Base-by-base conservation (phyloP, 2,329 filamentous ascomycete genomes). In the Botrytis squamosa region DNA sequence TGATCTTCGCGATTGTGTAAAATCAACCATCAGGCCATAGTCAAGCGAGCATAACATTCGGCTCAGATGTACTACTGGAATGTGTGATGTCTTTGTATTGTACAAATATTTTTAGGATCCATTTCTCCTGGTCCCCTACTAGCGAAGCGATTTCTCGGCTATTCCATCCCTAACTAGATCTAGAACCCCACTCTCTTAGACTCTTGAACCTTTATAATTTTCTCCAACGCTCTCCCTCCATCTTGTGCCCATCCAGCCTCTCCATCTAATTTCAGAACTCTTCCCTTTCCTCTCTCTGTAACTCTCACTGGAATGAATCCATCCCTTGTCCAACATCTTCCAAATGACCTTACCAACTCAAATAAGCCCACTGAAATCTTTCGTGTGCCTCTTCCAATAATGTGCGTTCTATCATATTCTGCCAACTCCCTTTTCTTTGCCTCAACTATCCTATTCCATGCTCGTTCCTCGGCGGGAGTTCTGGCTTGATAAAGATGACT, bases 171-270 rank as follows among this genome's bases (percentile, higher is more conserved):
- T 33, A 57, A 69, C 12, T 16, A 8, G 18, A 25, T 69, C 18
- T 42, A 69, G 40, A 42, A 42, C n/a, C 25, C 52, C 62, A 42
- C 38, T 20, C 49, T 68, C 18, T 57, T 55, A 33, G 36, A 18
- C 1, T 29, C n/a, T 57, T 69, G 66, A 49, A 72, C 70, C 29
- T 57, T 79, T 46, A 88, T 84, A 57, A 91, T 78, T 75, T 86
- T 84, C 81, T 91, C 89, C 71, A 91, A 79, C 5, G 87, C 87
- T 72, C 83, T 84, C 62, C 90, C 90, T 6, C 86, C 84, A 59
- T 91, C 89, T 67, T 90, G 83, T 36, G 87, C 87, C 83, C 83
- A 77, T 91, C 89, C 36, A 91, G 80, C 82, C 89, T 90, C 79
- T 70, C n/a, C 71, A 73, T 73, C 71, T 63, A 73, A 63, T 10